Evolutionary conservation across 23 red algal genomes (phyloP).

Genomic region (Gracilaria gracilis): DNA sequence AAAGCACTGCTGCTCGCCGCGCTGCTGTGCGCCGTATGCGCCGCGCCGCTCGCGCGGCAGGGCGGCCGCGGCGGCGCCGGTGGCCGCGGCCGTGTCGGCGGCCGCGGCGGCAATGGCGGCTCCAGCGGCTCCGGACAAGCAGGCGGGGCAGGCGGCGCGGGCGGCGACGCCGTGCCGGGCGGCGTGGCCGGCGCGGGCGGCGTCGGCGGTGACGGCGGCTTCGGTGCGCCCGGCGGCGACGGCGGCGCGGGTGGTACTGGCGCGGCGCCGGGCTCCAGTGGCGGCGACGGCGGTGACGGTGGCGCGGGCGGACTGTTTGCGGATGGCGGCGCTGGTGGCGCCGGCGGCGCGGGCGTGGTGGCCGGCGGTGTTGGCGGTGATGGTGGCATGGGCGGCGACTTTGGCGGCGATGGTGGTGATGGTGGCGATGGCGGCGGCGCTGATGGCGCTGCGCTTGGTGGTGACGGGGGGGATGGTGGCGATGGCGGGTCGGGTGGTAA

Average conservation of each 20-base stretch:
- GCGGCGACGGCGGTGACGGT: slow-evolving; percentile 30
- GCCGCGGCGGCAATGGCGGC: slow-evolving; percentile 5
- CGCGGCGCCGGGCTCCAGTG: not conserved
- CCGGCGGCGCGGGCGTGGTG: not conserved
- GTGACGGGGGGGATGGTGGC: not conserved
- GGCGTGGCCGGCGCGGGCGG: slow-evolving; percentile 8
- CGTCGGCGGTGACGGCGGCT: slow-evolving; percentile 13
- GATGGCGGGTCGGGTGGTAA: slow-evolving; percentile 43
- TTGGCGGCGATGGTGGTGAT: not conserved
- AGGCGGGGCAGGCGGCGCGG: slow-evolving; percentile 13
- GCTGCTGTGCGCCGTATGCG: not conserved
- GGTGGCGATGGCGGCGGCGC: not conserved
- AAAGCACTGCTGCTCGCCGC: not conserved
- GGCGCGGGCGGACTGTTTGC: slow-evolving; percentile 4
- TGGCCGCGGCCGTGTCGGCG: not conserved
- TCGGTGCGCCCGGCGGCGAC: not conserved
- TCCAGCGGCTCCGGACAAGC: not conserved
- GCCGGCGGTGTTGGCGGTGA: not conserved
- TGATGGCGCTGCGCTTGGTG: slow-evolving; percentile 12
- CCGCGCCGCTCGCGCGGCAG: not conserved
- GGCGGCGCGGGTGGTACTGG: not conserved
- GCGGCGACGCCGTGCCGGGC: not conserved
- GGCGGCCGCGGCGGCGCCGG: slow-evolving; percentile 12
- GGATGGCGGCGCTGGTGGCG: not conserved
- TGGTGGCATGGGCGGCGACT: not conserved